phyloP scores from a whole-genome alignment of 768 basidiomycete species.

The Dacryopinax primogenitus region DNA sequence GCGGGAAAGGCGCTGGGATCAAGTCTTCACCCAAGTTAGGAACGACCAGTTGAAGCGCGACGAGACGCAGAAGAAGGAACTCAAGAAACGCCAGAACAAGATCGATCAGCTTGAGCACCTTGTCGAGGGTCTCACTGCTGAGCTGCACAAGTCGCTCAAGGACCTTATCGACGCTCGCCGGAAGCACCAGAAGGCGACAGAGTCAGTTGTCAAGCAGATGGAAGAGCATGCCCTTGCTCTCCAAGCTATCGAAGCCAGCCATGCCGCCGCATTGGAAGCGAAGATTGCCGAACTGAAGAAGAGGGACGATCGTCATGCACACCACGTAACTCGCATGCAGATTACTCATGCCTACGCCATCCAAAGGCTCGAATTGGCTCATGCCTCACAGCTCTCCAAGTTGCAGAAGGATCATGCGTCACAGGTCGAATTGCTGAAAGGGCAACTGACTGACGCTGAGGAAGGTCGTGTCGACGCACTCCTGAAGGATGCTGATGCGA shows the following conservation, averaged over 20 bases:
- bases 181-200: background rate
- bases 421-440: background rate
- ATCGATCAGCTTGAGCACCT: background rate
- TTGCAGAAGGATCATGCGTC: background rate
- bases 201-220: background rate
- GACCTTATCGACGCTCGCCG: background rate
- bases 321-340: background rate
- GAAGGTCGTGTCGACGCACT: background rate
- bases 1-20: background rate
- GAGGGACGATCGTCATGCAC: background rate
- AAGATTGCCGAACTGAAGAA: background rate
- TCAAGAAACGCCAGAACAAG: background rate
- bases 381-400: background rate
- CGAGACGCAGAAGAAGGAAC: background rate
- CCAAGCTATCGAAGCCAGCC: background rate
- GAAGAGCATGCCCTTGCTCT: background rate
- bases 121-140: background rate
- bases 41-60: background rate
- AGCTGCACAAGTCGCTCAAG: background rate
- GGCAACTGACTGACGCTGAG: background rate
- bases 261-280: background rate
- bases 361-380: background rate
- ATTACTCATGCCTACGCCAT: background rate
- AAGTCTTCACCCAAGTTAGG: background rate
- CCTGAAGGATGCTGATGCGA: background rate